Evolutionary conservation across 2,329 filamentous ascomycete species (phyloP).

Genomic region (Clonostachys rosea): DNA sequence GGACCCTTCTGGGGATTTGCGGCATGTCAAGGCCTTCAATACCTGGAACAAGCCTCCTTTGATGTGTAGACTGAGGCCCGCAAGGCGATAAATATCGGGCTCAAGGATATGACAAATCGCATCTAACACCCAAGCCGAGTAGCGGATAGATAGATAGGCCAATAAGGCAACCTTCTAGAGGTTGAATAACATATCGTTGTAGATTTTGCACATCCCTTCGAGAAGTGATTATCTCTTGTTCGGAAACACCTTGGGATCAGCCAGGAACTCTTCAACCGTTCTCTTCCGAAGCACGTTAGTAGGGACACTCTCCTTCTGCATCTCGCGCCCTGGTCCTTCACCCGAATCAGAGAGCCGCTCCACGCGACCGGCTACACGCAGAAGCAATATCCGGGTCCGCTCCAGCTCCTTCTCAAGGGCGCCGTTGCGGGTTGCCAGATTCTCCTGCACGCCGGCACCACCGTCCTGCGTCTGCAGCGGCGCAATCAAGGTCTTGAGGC

Average conservation of each 20-base stretch:
- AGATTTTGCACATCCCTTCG: neutral
- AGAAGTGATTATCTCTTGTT: neutral
- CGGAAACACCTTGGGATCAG: slow-evolving; percentile 11
- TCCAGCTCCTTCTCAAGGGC: slow-evolving; percentile 63
- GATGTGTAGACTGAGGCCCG: slow-evolving; percentile 13
- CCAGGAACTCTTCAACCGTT: slow-evolving; percentile 35
- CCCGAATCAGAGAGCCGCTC: slow-evolving; percentile 23
- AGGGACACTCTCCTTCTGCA: slow-evolving; percentile 19
- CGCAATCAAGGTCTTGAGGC: slow-evolving; percentile 43
- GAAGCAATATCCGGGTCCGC: slow-evolving; percentile 59
- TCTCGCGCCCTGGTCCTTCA: slow-evolving; percentile 5
- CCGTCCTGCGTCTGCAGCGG: slow-evolving; percentile 24
- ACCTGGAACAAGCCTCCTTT: slow-evolving; percentile 18
- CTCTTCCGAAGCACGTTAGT: slow-evolving; percentile 31
- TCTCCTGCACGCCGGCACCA: slow-evolving; percentile 51
- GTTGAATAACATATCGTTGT: neutral
- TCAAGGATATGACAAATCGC: too few species aligned
- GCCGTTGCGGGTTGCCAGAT: slow-evolving; percentile 61
- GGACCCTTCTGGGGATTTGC: slow-evolving; percentile 15
- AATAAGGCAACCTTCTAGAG: neutral
- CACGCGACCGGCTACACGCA: slow-evolving; percentile 52
- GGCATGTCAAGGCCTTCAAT: slow-evolving; percentile 14
- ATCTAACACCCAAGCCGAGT: too few species aligned
- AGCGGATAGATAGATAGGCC: neutral
- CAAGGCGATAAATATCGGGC: slow-evolving; percentile 1